Evolutionary conservation across 1,139 yeast species (phyloP).

Genomic region (Geotrichum fermentans): DNA sequence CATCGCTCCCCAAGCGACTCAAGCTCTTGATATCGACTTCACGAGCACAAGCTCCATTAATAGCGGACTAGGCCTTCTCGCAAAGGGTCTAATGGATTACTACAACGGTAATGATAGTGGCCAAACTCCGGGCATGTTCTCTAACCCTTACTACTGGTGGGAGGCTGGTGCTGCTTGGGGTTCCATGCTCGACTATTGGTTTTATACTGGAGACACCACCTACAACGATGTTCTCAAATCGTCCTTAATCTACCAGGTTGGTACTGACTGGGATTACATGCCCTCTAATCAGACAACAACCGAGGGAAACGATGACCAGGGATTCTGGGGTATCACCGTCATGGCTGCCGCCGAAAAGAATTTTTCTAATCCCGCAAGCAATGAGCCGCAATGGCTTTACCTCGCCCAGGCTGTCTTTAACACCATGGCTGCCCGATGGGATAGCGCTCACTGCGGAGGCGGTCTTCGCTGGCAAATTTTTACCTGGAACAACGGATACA

Average conservation of each 20-base stretch:
- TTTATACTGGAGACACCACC: slow-evolving; percentile 58
- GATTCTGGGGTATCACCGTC: slow-evolving; percentile 81
- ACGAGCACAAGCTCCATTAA: slow-evolving; percentile 28
- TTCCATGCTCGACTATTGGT: slow-evolving; percentile 62
- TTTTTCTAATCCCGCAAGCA: slow-evolving; percentile 56
- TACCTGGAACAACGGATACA: slow-evolving; percentile 90
- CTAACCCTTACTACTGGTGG: slow-evolving; percentile 87
- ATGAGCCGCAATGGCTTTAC: slow-evolving; percentile 60
- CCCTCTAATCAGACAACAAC: slow-evolving; percentile 71
- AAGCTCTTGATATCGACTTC: slow-evolving; percentile 24
- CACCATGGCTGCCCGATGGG: slow-evolving; percentile 91
- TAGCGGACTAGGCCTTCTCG: slow-evolving; percentile 52
- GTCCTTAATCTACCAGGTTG: slow-evolving; percentile 62
- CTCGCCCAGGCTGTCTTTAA: slow-evolving; percentile 79
- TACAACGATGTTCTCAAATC: slow-evolving; percentile 51
- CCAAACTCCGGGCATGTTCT: slow-evolving; percentile 69
- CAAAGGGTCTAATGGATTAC: slow-evolving; percentile 65
- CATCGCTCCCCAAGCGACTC: neutral
- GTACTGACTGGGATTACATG: slow-evolving; percentile 61
- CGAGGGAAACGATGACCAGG: slow-evolving; percentile 92
- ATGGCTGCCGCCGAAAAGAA: slow-evolving; percentile 81
- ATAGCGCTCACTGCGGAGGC: slow-evolving; percentile 64
- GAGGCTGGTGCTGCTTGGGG: slow-evolving; percentile 90
- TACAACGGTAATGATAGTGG: slow-evolving; percentile 53
- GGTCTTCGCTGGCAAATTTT: slow-evolving; percentile 97